Conservation (phyloP, 441 rosid species). For the Corymbia citriodora region DNA sequence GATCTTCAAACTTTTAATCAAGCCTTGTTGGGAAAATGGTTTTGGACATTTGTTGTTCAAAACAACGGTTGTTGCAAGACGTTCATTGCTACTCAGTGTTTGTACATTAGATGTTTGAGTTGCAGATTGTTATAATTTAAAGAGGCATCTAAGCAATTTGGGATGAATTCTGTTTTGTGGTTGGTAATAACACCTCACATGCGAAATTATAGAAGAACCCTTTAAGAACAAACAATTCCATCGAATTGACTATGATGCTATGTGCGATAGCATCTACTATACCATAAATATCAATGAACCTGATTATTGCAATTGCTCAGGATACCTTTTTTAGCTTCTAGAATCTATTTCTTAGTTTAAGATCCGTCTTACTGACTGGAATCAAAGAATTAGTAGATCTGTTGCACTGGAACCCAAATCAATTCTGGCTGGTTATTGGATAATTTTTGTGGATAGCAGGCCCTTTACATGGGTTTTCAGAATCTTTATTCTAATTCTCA, state of each 20-base stretch:
- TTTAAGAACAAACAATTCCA: too few species aligned
- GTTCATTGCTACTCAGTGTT: not conserved
- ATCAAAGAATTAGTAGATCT: too few species aligned
- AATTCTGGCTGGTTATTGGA: not conserved
- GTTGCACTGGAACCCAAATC: not conserved
- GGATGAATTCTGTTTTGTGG: not conserved
- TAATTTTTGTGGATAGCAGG: not conserved
- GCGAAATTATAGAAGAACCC: too few species aligned
- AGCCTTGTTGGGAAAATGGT: not conserved
- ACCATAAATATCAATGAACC: too few species aligned
- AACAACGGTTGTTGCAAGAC: not conserved
- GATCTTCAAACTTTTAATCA: not conserved
- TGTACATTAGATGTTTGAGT: not conserved
- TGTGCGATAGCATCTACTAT: too few species aligned
- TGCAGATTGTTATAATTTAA: not conserved
- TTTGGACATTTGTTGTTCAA: not conserved
- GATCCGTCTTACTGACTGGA: too few species aligned
- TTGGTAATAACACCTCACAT: not conserved
- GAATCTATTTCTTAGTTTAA: too few species aligned
- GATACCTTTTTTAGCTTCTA: too few species aligned
- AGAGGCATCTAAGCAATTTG: accelerated
- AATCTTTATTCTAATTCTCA: not conserved
- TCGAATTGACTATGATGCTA: too few species aligned
- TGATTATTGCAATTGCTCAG: too few species aligned
- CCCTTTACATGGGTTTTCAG: not conserved